These are phyloP conservation scores for Lasiodiplodia hormozganensis DNA, from an alignment of 2,329 filamentous ascomycete species.

Conservation along the genomic window DNA sequence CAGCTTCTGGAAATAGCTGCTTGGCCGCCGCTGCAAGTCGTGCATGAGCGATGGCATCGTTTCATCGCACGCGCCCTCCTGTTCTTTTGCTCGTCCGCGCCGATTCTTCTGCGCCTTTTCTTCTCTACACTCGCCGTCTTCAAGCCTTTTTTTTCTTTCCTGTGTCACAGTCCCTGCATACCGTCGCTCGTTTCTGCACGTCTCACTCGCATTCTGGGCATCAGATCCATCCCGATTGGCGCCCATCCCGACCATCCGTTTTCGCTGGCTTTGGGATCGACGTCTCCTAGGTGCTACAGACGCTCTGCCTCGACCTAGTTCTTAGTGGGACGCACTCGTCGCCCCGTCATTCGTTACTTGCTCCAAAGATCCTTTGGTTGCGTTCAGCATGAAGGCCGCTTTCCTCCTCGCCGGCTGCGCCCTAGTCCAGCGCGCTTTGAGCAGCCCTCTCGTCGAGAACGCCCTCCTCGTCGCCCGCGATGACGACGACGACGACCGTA, in stretches of 20 bases:
- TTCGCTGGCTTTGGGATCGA: constrained; percentile 12
- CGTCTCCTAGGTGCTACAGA: constrained; percentile 1
- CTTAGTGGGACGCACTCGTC: neutral
- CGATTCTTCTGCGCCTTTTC: neutral
- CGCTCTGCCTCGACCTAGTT: neutral
- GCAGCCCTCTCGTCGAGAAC: constrained; percentile 8
- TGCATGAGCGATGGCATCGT: neutral
- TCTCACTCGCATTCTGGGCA: neutral
- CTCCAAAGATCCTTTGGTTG: neutral
- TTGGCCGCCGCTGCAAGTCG: neutral
- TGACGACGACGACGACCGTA: neutral
- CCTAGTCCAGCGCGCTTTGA: constrained; percentile 2
- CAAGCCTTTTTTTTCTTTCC: neutral
- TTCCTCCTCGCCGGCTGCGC: neutral
- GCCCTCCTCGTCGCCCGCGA: neutral
- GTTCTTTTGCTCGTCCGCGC: neutral
- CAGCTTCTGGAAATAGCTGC: constrained; percentile 8
- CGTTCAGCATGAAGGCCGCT: constrained; percentile 9
- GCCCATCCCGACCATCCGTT: neutral
- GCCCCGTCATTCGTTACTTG: constrained; percentile 15
- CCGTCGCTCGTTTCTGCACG: constrained; percentile 22
- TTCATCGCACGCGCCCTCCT: neutral
- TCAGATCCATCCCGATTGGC: constrained; percentile 5
- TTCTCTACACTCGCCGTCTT: constrained; percentile 4
- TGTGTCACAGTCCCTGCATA: constrained; percentile 22